A percentile compares a stretch with the other conserved stretches of the same genome.
phyloP scores from a whole-genome alignment of 2,329 filamentous ascomycete genomes.

The Dothistroma pini region DNA sequence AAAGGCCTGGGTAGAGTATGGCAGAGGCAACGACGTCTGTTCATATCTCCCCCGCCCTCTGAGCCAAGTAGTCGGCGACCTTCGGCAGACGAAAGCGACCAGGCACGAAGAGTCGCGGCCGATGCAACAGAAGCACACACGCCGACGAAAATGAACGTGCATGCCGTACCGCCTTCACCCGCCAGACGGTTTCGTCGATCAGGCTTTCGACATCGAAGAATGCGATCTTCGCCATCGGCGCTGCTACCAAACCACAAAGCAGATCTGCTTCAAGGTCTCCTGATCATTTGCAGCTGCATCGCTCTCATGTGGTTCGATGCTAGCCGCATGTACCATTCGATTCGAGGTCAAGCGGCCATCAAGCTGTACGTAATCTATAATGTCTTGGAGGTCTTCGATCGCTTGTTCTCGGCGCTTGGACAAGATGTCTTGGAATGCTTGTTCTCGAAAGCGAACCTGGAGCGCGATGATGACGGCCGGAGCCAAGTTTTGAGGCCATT shows the following conservation, averaged over 20 bases:
- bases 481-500: constrained; percentile 87
- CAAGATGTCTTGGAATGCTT: constrained; percentile 96
- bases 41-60: constrained; percentile 5
- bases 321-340: constrained; percentile 96
- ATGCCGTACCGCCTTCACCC: constrained; percentile 12
- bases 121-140: constrained; percentile 2
- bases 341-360: constrained; percentile 92
- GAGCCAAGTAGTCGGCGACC: constrained; percentile 17
- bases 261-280: constrained; percentile 82
- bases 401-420: constrained; percentile 82
- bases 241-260: constrained; percentile 89
- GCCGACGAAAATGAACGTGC: constrained; percentile 9
- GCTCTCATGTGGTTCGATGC: constrained; percentile 89
- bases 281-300: constrained; percentile 81
- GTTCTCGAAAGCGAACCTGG: constrained; percentile 88
- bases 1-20: constrained; percentile 75
- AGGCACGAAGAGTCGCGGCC: constrained; percentile 6
- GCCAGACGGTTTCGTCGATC: constrained; percentile 23
- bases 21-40: constrained; percentile 40
- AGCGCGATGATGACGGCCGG: constrained; percentile 79
- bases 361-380: constrained; percentile 99
- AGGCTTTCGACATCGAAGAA: constrained; percentile 61
- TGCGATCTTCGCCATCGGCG: constrained; percentile 79
- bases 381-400: constrained; percentile 87
- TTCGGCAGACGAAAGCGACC: constrained; percentile 19